Evolutionary conservation across 148 eudicot species (phyloP), one percentile per base, ranked within the genome.

Genomic region (Chenopodium quinoa): DNA sequence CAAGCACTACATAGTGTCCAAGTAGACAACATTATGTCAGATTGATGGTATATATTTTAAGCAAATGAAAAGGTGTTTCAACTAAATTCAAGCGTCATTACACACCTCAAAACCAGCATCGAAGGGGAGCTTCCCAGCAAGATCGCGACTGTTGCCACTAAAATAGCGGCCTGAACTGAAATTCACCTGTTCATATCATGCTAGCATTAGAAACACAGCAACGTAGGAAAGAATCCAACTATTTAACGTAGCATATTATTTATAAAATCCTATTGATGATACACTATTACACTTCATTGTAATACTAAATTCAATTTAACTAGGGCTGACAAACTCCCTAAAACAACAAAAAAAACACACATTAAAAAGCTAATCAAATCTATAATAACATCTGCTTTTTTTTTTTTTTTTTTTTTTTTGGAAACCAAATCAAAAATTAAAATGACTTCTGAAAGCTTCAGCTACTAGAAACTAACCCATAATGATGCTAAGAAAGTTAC

Each of bases 21-120:
- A 25, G 12, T 27, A 54, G 17, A 63, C 27, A 80, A 47, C 62
- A 44, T 9, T 58, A 56, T 72, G 60, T 52, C 1, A 46, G 16
- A 22, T 27, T 58, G 56, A 25, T 66, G 47, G 67, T 66, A 19
- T 44, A 47, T 40, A 17, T 9, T 60, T 77, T 40, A 56, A 70
- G 46, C 31, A 37, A 31, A 56, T 78, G 60, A 77, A 70, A 60
- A 37, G 11, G 17, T 25, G n/a, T 13, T 47, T 37, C 58, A 70
- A 31, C 14, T 20, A 70, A 47, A 34, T 46, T 74, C 22, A 71
- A 40, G 47, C 44, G 73, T 54, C 46, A 71, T 69, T 70, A 46
- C 82, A 13, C 66, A 95, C 99, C 98, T 95, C 99, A 79, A 95
- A 95, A 58, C 99, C 99, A 83, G 97, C 97, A 88, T 95, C 93